Conservation (phyloP, 192 early-diverging fungal genomes). For the Entomortierella chlamydospora region DNA sequence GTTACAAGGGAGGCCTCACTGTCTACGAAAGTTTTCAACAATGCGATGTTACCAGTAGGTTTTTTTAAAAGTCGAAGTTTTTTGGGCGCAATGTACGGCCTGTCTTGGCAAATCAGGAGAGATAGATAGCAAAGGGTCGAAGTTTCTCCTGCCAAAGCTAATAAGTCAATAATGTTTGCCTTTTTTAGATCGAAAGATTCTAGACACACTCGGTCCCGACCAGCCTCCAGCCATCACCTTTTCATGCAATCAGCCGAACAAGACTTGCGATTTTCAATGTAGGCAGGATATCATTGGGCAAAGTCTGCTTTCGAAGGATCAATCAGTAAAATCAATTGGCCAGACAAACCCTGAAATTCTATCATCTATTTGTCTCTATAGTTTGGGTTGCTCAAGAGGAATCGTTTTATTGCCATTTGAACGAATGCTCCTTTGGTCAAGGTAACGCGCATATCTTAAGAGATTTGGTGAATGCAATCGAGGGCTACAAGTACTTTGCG, state of each 20-base stretch:
- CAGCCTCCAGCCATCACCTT: conserved; percentile 84
- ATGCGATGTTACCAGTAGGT: conserved; percentile 81
- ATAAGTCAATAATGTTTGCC: background rate
- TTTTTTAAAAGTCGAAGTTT: background rate
- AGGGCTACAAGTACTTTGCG: no score
- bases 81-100: no score
- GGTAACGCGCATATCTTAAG: conserved; percentile 39
- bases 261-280: conserved; percentile 81
- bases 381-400: conserved; percentile 89
- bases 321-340: no score
- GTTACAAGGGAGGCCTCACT: conserved; percentile 79
- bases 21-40: conserved; percentile 76
- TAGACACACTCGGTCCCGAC: conserved; percentile 67
- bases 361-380: conserved; percentile 12
- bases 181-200: conserved; percentile 64
- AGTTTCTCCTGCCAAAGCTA: background rate
- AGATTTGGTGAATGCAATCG: background rate
- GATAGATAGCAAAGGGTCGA: no score
- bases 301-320: no score
- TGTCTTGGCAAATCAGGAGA: no score
- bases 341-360: background rate
- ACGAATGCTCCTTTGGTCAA: conserved; percentile 77
- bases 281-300: background rate
- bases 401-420: conserved; percentile 91
- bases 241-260: conserved; percentile 68